These are phyloP conservation scores for Paecilomyces formosus DNA, from an alignment of 2,329 filamentous ascomycete species.

Conservation along the genomic window DNA sequence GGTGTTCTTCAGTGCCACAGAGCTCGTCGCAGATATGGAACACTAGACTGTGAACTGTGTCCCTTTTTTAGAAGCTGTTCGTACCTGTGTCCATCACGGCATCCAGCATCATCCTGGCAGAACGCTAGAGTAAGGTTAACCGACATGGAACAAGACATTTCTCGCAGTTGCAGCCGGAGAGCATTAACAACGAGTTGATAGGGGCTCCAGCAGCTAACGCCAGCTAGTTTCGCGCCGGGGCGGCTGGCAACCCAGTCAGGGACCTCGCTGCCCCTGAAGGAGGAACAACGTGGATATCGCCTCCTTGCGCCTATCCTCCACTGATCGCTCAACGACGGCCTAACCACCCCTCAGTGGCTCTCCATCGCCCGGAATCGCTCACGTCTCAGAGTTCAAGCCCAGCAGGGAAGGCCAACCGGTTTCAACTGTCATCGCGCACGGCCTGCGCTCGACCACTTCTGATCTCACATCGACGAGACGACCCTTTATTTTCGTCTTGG, in stretches of 20 bases:
- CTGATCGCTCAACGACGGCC: background rate
- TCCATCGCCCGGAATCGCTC: background rate
- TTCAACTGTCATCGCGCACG: background rate
- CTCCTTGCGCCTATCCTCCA: background rate
- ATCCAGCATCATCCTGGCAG: background rate
- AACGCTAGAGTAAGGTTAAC: background rate
- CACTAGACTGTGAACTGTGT: too few species aligned
- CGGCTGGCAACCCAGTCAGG: background rate
- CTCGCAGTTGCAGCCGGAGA: too few species aligned
- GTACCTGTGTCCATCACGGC: background rate
- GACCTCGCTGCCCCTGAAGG: background rate
- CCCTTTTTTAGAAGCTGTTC: too few species aligned
- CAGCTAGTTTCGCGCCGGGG: background rate
- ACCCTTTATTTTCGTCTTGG: background rate
- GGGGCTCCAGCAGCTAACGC: background rate
- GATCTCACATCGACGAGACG: background rate
- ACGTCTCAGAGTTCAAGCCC: background rate
- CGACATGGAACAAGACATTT: background rate
- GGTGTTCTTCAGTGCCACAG: too few species aligned
- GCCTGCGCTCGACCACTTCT: background rate
- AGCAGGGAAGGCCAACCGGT: background rate
- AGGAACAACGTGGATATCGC: background rate
- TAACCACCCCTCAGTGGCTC: background rate
- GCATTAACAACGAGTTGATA: too few species aligned
- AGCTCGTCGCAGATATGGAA: too few species aligned